phyloP scores from a whole-genome alignment of 2,329 filamentous ascomycete species.

The Fusarium sarcochroum region DNA sequence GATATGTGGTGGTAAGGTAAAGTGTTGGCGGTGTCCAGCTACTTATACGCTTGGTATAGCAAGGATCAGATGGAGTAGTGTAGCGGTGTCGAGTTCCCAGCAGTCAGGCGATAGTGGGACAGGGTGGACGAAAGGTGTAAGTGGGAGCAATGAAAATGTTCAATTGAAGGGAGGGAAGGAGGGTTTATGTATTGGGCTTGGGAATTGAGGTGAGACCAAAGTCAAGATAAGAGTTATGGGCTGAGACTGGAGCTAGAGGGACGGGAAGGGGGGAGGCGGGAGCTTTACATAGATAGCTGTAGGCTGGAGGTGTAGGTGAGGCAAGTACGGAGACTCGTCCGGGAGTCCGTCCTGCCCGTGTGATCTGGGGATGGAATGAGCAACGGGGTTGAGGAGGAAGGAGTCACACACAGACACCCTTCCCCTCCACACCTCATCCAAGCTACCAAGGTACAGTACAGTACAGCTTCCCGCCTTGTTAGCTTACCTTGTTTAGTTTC shows the following conservation, averaged over 20 bases:
- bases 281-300: slow-evolving; percentile 25
- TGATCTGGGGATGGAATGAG: slow-evolving; percentile 37
- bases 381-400: slow-evolving; percentile 29
- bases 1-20: slow-evolving; percentile 2
- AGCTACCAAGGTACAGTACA: slow-evolving; percentile 9
- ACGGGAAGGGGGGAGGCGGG: slow-evolving; percentile 23
- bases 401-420: slow-evolving; percentile 12
- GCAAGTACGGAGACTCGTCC: slow-evolving; percentile 27
- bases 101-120: slow-evolving; percentile 33
- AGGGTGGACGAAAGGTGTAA: slow-evolving; percentile 17
- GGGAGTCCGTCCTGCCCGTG: slow-evolving; percentile 16
- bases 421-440: slow-evolving; percentile 18
- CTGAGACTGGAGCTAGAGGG: slow-evolving; percentile 12
- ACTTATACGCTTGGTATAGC: slow-evolving; percentile 35
- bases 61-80: slow-evolving; percentile 17
- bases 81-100: slow-evolving; percentile 35
- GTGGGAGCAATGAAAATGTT: slow-evolving; percentile 22
- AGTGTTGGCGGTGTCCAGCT: slow-evolving; percentile 20
- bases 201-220: slow-evolving; percentile 20
- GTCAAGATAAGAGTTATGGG: slow-evolving; percentile 13
- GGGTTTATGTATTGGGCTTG: slow-evolving; percentile 33
- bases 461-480: slow-evolving; percentile 21
- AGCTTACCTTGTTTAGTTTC: slow-evolving; percentile 37
- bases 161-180: slow-evolving; percentile 25
- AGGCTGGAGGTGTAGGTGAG: slow-evolving; percentile 8